Conservation (phyloP, 1,139 yeast genomes). For the Blastobotrys malaysiensis region DNA sequence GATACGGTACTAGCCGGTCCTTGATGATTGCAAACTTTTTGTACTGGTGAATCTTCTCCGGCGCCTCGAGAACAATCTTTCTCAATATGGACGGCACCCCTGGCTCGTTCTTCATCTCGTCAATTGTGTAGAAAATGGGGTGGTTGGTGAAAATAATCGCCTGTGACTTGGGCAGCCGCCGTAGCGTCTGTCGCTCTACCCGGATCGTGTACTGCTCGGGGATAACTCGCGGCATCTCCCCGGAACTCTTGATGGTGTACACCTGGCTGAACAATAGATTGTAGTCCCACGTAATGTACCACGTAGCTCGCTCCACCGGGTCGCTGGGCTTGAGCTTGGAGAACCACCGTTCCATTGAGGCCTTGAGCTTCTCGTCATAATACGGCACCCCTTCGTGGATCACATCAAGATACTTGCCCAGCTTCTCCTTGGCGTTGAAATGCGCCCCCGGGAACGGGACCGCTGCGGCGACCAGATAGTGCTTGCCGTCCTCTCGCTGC, state of each 20-base stretch:
- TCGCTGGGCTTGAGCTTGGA: conserved; percentile 51
- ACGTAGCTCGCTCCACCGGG: conserved; percentile 70
- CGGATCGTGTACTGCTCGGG: conserved; percentile 49
- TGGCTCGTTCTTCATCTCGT: conserved; percentile 76
- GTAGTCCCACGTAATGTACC: conserved; percentile 72
- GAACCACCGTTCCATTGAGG: conserved; percentile 74
- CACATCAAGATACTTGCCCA: conserved; percentile 56
- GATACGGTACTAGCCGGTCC: conserved; percentile 53
- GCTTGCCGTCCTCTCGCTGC: conserved; percentile 49
- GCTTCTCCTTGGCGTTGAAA: conserved; percentile 53
- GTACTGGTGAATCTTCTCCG: conserved; percentile 58
- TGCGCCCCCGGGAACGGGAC: conserved; percentile 79
- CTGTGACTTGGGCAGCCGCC: conserved; percentile 58
- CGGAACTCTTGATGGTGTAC: conserved; percentile 29
- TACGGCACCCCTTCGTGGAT: conserved; percentile 72
- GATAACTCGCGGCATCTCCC: conserved; percentile 21
- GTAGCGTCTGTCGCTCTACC: conserved; percentile 60
- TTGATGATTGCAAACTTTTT: conserved; percentile 54
- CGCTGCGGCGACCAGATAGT: conserved; percentile 66
- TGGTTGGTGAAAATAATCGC: conserved; percentile 61
- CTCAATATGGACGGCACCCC: conserved; percentile 59
- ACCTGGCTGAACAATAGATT: conserved; percentile 45
- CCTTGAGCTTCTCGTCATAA: conserved; percentile 57
- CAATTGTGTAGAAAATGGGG: conserved; percentile 63
- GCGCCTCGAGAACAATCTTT: conserved; percentile 61